Base-by-base conservation (phyloP, 768 basidiomycete genomes). In the Suillus ampliporus region DNA sequence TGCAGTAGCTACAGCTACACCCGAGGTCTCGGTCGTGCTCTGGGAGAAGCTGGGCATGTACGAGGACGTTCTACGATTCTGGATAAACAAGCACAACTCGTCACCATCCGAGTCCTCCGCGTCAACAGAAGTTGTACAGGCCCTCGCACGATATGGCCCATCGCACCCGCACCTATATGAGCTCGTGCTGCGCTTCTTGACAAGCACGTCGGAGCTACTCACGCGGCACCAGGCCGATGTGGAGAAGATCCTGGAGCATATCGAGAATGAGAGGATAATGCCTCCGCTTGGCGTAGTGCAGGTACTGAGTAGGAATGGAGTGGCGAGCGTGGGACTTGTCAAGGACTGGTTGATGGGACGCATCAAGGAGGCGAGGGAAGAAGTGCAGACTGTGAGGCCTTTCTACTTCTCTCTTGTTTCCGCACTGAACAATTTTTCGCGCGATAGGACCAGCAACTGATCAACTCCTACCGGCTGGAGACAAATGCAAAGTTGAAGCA, bases 41-140 rank as follows among this genome's bases (percentile, higher is more conserved):
- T 99, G 95, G 93, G 97, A 97, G 78, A 88, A 85, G 64, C 81
- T 95, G 79, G 95, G 92, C 8, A 96, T 97, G 97, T 93, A 94
- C 73, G 97, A 98, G 69, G 96, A 97, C 67, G 89, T 99, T 52
- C 72, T 99, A 35, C 85, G 95, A 26, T 97, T 93, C 79, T 95
- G 91, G 90, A 96, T 97, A 85, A 91, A 92, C 62, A 83, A 83
- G 64, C 82, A 90, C 60, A 67, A 67, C 40, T 37, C 43, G n/a
- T 72, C 64, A 17, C 82, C 83, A 19, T 82, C 83, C 1, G 77
- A 68, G 9, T 41, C 70, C 0, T 68, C 74, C n/a, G 73, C 72
- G 1, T 75, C 75, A 1, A 76, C 72, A 19, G 79, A 80, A 41
- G 91, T 97, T 2, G 78, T 97, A n/a, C 76, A 81, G 8, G 86